phyloP scores from a whole-genome alignment of 805 yeast genomes.

The Deakozyma indianensis region DNA sequence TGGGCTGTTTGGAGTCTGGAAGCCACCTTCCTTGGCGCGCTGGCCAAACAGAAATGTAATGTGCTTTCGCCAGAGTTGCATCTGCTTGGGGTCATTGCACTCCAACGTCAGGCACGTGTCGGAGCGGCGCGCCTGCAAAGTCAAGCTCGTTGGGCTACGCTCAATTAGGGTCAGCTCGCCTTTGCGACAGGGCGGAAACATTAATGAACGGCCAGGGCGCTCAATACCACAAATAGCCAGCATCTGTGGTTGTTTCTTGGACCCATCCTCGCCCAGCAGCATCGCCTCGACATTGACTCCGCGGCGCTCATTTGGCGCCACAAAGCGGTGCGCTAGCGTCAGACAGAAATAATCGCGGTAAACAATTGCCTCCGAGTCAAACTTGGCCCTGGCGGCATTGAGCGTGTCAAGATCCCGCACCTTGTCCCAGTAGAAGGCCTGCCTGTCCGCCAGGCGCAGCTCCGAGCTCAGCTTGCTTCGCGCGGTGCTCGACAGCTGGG shows the following conservation, averaged over 20 bases:
- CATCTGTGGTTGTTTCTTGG: background rate
- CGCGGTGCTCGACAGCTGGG: background rate
- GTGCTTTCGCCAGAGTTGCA: constrained; percentile 1
- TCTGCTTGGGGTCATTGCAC: constrained; percentile 1
- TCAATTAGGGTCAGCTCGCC: background rate
- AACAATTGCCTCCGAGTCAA: background rate
- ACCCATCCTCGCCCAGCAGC: background rate
- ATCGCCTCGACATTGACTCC: background rate
- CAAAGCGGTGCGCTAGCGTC: background rate
- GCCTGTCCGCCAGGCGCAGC: background rate
- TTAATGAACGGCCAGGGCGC: background rate
- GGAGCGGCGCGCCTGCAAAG: background rate
- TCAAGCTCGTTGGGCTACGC: constrained; percentile 1
- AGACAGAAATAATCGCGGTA: background rate
- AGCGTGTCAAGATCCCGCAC: constrained; percentile 1
- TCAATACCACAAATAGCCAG: background rate
- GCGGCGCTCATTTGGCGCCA: background rate
- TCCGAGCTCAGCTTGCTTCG: background rate
- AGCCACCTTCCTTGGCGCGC: background rate
- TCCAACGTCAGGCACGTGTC: background rate
- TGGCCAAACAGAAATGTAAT: background rate
- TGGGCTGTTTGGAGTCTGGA: background rate
- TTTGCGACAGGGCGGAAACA: background rate
- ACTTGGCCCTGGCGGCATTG: background rate
- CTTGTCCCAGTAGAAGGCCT: constrained; percentile 1